Conservation (phyloP, 108 stramenopile genomes). For the Ochromonas danica region DNA sequence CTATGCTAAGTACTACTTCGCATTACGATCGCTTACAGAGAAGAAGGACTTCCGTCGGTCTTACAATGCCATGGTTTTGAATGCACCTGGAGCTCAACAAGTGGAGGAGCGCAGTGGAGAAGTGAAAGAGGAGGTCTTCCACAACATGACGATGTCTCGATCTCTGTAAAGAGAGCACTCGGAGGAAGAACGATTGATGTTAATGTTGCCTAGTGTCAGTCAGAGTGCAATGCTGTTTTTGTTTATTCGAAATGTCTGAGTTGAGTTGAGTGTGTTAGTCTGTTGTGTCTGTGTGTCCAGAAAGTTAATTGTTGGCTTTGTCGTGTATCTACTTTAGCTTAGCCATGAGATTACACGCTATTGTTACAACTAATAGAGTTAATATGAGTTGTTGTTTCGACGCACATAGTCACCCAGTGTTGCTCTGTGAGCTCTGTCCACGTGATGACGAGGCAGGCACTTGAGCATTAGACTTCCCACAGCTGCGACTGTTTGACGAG, state of each 20-base stretch:
- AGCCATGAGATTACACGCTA: too few species aligned
- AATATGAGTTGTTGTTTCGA: too few species aligned
- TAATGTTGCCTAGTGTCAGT: neutral
- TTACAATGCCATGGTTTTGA: slow-evolving; percentile 27
- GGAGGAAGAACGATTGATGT: neutral
- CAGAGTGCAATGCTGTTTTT: neutral
- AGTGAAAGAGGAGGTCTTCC: slow-evolving; percentile 1
- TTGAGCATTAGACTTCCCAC: too few species aligned
- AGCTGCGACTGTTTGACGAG: too few species aligned
- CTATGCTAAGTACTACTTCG: slow-evolving; percentile 99
- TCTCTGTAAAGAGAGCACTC: neutral
- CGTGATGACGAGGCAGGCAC: too few species aligned
- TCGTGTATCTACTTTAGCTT: too few species aligned
- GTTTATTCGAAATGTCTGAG: neutral
- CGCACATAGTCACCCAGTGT: too few species aligned
- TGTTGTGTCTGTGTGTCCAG: too few species aligned
- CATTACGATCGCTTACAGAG: slow-evolving; percentile 62
- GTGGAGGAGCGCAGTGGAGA: slow-evolving; percentile 11
- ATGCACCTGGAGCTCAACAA: neutral
- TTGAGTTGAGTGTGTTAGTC: too few species aligned
- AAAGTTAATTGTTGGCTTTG: too few species aligned
- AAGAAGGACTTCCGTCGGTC: slow-evolving; percentile 26
- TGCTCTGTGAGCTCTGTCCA: too few species aligned
- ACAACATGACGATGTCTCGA: neutral
- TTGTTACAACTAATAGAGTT: too few species aligned